phyloP scores from a whole-genome alignment of 139 green algal genomes.

The Haematococcus lacustris region DNA sequence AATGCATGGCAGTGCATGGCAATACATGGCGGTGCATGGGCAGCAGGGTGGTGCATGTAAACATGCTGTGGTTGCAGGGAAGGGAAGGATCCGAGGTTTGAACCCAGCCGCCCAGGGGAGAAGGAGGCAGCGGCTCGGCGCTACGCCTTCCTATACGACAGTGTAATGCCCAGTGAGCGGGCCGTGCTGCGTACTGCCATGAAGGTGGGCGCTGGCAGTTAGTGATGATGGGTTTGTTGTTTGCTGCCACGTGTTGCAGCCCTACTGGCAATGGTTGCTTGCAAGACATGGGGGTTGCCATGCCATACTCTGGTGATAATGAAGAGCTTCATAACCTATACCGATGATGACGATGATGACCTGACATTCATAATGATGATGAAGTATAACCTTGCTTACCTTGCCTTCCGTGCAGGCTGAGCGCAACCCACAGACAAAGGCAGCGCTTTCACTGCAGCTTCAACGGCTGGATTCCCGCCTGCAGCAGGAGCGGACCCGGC shows the following conservation, averaged over 20 bases:
- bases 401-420: slow-evolving; percentile 29
- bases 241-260: too few relatives aligned
- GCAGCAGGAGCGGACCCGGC: slow-evolving; percentile 35
- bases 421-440: slow-evolving; percentile 22
- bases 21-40: too few relatives aligned
- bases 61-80: too few relatives aligned
- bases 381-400: too few relatives aligned
- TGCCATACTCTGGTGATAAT: too few relatives aligned
- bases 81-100: slow-evolving; percentile 72
- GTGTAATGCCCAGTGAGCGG: slow-evolving; percentile 67
- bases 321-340: too few relatives aligned
- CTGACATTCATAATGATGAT: too few relatives aligned
- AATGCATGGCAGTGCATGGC: too few relatives aligned
- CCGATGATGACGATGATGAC: too few relatives aligned
- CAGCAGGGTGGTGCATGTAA: too few relatives aligned
- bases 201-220: slow-evolving; percentile 33
- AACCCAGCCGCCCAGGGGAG: slow-evolving; percentile 31
- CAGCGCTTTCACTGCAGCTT: slow-evolving; percentile 28
- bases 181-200: slow-evolving; percentile 43
- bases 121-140: slow-evolving; percentile 48
- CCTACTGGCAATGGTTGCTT: too few relatives aligned
- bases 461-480: slow-evolving; percentile 44
- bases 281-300: too few relatives aligned
- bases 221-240: not conserved
- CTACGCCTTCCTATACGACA: slow-evolving; percentile 84